phyloP scores from a whole-genome alignment of 2,329 filamentous ascomycete genomes.

The Fusarium floridanum region DNA sequence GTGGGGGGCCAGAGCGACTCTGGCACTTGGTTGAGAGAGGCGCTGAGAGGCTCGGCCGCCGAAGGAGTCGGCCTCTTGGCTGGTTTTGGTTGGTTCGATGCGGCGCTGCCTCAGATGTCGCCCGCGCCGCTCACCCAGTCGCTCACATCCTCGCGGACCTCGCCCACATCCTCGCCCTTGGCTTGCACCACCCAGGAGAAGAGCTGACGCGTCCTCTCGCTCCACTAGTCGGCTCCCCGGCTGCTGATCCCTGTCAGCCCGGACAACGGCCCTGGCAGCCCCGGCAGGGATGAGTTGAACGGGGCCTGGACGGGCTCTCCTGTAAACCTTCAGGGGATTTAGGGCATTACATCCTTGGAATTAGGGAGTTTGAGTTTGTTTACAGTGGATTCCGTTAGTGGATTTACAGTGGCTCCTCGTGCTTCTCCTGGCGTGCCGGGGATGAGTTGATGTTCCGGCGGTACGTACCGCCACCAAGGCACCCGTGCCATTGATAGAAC shows the following conservation, averaged over 20 bases:
- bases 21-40: constrained; percentile 5
- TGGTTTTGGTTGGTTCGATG: constrained; percentile 25
- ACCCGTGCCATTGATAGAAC: constrained; percentile 52
- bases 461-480: constrained; percentile 44
- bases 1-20: constrained; percentile 10
- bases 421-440: too few species aligned
- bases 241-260: constrained; percentile 42
- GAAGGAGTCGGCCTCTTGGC: constrained; percentile 4
- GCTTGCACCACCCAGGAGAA: constrained; percentile 44
- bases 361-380: constrained; percentile 36
- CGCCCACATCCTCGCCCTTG: constrained; percentile 35
- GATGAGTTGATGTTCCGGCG: constrained; percentile 27
- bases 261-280: constrained; percentile 41
- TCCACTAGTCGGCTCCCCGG: constrained; percentile 42
- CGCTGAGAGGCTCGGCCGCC: constrained; percentile 30
- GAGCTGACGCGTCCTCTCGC: constrained; percentile 49
- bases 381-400: constrained; percentile 38
- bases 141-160: constrained; percentile 15
- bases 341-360: constrained; percentile 8
- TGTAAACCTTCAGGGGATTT: constrained; percentile 18
- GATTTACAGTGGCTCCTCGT: constrained; percentile 33
- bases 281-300: neutral
- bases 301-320: neutral
- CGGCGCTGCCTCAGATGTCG: constrained; percentile 36
- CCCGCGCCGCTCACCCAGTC: constrained; percentile 35